Evolutionary conservation across 352 stramenopile genomes (phyloP), one percentile per base, ranked within the genome.

Genomic region (Globisporangium paddicum): DNA sequence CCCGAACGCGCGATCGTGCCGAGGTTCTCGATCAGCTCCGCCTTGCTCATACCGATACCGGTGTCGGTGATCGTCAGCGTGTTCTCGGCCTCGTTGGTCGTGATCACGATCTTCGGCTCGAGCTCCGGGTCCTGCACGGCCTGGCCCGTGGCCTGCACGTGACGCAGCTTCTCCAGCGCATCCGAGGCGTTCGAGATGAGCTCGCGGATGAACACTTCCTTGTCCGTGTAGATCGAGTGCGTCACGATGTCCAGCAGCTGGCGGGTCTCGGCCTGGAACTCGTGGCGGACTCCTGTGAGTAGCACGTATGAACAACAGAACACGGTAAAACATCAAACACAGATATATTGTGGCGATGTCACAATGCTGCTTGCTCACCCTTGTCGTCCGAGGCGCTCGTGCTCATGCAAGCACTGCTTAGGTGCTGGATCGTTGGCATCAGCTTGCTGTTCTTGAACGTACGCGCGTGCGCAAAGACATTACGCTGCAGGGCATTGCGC

Each of bases 191-290:
- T 99, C 25, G 93, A 99, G 56, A 99, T 97, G 14, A 99, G 80
- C 73, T 99, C 98, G 41, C 96, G 86, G 26, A 99, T 79, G 74
- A 99, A 99, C 2, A 99, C 95, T 61, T 99, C 96, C 79, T 99
- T 99, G 77, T 99, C 96, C 32, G 97, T 99, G 81, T 99, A 99
- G 57, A 99, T 96, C 18, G 97, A 99, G 77, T 99, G 94, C 9
- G 96, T 99, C 60, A 99, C 97, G 60, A 98, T 98, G 67, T 98
- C 95, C 44, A 98, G 66, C 60, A 98, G 74, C 72, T 98, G 93
- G 21, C 87, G 88, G 50, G 94, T 98, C 69, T 98, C 95, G 19
- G 95, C 93, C 67, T 98, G 89, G 74, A 98, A 98, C 66, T 97
- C 90, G 60, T 90, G 82, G 49, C 77, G 80, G 53, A 95, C 85